Conservation (phyloP, 306 rosid genomes). For the Medicago ruthenica region DNA sequence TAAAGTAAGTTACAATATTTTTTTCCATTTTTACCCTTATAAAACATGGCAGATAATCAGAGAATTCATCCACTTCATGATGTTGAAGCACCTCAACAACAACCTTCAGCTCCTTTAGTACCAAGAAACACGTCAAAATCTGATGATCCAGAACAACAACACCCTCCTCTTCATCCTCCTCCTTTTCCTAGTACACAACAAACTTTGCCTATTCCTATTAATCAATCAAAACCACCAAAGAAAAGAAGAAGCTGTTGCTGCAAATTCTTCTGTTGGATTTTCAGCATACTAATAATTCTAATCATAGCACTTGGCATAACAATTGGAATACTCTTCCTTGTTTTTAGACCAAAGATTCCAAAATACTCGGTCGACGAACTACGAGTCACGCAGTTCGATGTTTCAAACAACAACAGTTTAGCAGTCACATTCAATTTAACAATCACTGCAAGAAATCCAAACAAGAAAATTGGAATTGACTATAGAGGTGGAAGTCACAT, state of each 20-base stretch:
- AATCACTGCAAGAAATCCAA: slow-evolving; percentile 71
- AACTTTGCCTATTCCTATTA: slow-evolving; percentile 43
- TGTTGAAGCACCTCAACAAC: slow-evolving; percentile 55
- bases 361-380: slow-evolving; percentile 61
- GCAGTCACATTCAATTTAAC: slow-evolving; percentile 59
- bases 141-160: slow-evolving; percentile 38
- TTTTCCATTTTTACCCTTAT: no score
- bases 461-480: slow-evolving; percentile 78
- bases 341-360: slow-evolving; percentile 50
- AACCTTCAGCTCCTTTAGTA: slow-evolving; percentile 70
- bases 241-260: slow-evolving; percentile 53
- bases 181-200: slow-evolving; percentile 7
- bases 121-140: slow-evolving; percentile 59
- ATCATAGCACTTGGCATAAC: slow-evolving; percentile 44
- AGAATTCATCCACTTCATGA: slow-evolving; percentile 73
- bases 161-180: slow-evolving; percentile 3
- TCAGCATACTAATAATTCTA: slow-evolving; percentile 43
- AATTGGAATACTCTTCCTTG: slow-evolving; percentile 50
- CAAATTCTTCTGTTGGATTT: slow-evolving; percentile 40
- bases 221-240: slow-evolving; percentile 65
- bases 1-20: no score
- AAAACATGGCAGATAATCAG: slow-evolving; percentile 70
- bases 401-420: slow-evolving; percentile 44
- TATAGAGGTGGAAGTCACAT: slow-evolving; percentile 77
- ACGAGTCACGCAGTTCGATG: slow-evolving; percentile 48